phyloP scores from a whole-genome alignment of 2,329 filamentous ascomycete genomes.

The Diaporthe citri region DNA sequence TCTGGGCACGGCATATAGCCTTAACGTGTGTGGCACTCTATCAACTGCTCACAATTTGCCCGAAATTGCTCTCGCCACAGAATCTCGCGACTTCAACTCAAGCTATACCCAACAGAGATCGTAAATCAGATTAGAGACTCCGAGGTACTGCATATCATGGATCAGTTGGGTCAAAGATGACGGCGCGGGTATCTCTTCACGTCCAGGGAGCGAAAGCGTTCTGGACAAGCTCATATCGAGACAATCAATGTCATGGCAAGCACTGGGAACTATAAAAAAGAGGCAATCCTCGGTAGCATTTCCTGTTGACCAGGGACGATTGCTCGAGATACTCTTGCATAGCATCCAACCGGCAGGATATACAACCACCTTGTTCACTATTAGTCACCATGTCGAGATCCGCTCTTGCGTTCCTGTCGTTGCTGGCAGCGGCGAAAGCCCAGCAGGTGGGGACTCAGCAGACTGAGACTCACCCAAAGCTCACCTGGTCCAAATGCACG shows the following conservation, averaged over 20 bases:
- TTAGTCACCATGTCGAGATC: conserved; percentile 16
- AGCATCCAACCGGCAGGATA: neutral
- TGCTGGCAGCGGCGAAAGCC: conserved; percentile 51
- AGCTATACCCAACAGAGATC: neutral
- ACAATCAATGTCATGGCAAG: neutral
- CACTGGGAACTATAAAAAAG: neutral
- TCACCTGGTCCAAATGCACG: conserved; percentile 59
- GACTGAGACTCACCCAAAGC: conserved; percentile 56
- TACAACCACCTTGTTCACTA: neutral
- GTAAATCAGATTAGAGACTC: neutral
- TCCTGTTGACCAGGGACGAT: neutral
- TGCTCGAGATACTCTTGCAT: neutral
- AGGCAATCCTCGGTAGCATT: neutral
- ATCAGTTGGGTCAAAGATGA: neutral
- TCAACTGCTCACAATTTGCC: neutral
- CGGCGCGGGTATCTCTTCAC: neutral
- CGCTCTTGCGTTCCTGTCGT: conserved; percentile 30
- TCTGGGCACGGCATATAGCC: conserved; percentile 15
- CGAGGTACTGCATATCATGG: neutral
- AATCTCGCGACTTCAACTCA: neutral
- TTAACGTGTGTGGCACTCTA: neutral
- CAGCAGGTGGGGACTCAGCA: conserved; percentile 55
- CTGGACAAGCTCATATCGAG: neutral
- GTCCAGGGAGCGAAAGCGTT: neutral
- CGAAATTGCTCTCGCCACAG: conserved; percentile 11